Base-by-base conservation (phyloP, 805 yeast genomes). In the Lipomyces japonicus region DNA sequence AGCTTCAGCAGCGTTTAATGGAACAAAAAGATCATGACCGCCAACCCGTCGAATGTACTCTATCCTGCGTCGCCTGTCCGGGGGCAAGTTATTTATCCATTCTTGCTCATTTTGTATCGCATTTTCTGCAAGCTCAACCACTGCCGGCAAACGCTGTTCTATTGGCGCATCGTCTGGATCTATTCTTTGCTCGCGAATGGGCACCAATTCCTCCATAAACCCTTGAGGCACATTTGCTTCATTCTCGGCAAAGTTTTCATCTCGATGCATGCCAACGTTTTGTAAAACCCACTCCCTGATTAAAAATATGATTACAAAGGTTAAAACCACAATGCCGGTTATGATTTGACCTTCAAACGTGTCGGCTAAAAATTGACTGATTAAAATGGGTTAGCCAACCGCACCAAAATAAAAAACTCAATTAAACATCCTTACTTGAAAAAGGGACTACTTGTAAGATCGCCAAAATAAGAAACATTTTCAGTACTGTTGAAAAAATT, bases 281-380 rank as follows among this genome's bases (percentile, higher is more conserved):
- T 65, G 68, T 18, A 65, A 39, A 10, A 66, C 62, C 70, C 70
- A 66, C 28, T 66, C 70, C 12, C 68, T 57, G 19, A 66, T 65
- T 32, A 65, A 50, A 54, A 82, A 73, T 12, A 73, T 44, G 7
- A 74, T 53, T 26, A 73, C 72, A 22, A 77, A 61, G 4, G 67
- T 41, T 1, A 73, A 53, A 4, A 69, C 53, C 4, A 64, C 46
- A 19, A 57, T 26, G 12, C 61, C 50, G 2, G 65, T 51, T n/a
- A 62, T 51, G 14, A 60, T 52, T 37, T 62, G 66, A 9, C 68
- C 70, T 40, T 65, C 65, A 12, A 62, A 51, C 4, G 9, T 18
- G n/a, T 21, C 16, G 3, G 46, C 31, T 14, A 41, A 4, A 19
- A 19, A 19, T 28, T 25, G 24, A 23, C 28, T 18, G 6, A 2